Evolutionary conservation across 345 rosid genomes (phyloP), one percentile per base, ranked within the genome.

Genomic region (Moricandia arvensis): DNA sequence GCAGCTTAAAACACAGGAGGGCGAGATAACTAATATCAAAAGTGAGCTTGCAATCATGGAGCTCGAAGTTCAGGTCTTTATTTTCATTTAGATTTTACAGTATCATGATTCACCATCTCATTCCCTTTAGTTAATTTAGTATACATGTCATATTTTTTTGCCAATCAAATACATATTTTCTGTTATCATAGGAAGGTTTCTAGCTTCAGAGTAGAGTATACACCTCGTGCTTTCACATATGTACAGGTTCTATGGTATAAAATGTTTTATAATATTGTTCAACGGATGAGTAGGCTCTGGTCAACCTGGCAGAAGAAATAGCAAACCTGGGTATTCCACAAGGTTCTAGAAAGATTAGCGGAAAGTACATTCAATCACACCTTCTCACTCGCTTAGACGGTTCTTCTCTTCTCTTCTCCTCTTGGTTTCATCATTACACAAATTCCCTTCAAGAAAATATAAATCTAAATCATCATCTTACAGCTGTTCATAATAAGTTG

Each of bases 321-420:
- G 86, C 92, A 62, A 83, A 84, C 75, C 79, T 75, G 30, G 81
- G 83, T 63, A 87, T 88, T 68, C 88, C 93, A 16, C 76, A 75
- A 81, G 90, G 93, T 68, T 82, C 94, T 41, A 91, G 98, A 81
- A 89, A 90, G 81, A 89, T 93, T 59, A 86, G 88, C 59, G 98
- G 98, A 47, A 93, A 86, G 72, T 89, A 88, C 83, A 83, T 93
- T 74, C 97, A 93, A 6, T 89, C 96, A 6, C 96, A 93, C 71
- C 94, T 93, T 73, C 84, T 76, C 65, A 76, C 85, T 17, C 90
- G 94, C 33, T 86, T 91, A 81, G 83, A 85, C 71, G 97, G 98
- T 93, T 73, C 67, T 66, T 72, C 63, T 59, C 26, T 21, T 21
- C 24, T 21, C 24, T 21, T 21, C 5, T 38, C 63, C 62, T 21